Evolutionary conservation across 2,329 filamentous ascomycete species (phyloP), one percentile per base, ranked within the genome.

Genomic region (Incumbomyces lentus): DNA sequence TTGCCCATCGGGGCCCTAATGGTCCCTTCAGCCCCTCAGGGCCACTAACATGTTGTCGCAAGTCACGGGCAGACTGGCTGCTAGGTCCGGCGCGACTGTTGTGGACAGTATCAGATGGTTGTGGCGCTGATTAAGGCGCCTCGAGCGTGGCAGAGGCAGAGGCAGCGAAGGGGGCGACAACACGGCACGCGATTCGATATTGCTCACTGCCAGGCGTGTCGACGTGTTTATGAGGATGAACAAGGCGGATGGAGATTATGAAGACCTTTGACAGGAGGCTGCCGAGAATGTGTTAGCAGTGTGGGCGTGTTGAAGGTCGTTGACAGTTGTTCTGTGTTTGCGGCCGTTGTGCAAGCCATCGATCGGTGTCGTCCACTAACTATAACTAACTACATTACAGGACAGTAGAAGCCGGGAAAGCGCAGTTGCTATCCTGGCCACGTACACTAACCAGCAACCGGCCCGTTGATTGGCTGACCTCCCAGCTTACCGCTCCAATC

Each of bases 1-100:
- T 82, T 81, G 46, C 48, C 83, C 82, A 67, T 76, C 75, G 64
- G 82, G 78, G 73, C 84, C 86, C 79, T 86, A 86, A 83, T 85
- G 86, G 40, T 55, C 55, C 52, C 47, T 45, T 52, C 47, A 57
- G 26, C 44, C 51, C 40, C 40, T 49, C 44, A 51, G 44, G 33
- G 38, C 40, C 48, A 49, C 47, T 29, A 40, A 52, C 55, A 57
- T 57, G 44, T 55, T 49, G 53, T 56, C 49, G 40, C 49, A 33
- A 46, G 30, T 4, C 37, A 42, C 33, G 35, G 38, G 3, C 13
- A 26, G 19, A 18, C 11, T 5, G 38, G 13, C 18, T 22, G 38
- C 38, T 16, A 18, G 22, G 3, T 16, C 6, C 3, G 19, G n/a
- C 13, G 36, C 17, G 36, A 38, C 12, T 18, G 19, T 6, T 38